Evolutionary conservation across 2,329 filamentous ascomycete genomes (phyloP).

Genomic region (Fusarium oligoseptatum): DNA sequence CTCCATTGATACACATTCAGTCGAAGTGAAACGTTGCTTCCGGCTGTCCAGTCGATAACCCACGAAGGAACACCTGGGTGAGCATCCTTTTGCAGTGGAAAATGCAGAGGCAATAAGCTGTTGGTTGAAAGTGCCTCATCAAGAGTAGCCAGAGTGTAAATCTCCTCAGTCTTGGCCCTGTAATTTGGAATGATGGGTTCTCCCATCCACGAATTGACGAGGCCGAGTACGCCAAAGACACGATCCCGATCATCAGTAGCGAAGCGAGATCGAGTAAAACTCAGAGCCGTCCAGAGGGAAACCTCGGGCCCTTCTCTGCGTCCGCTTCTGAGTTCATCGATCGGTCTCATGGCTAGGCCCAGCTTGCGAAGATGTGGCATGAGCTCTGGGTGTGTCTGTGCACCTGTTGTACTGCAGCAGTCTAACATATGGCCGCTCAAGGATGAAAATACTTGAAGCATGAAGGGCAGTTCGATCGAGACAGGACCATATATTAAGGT

Average conservation of each 20-base stretch:
- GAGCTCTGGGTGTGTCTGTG: neutral
- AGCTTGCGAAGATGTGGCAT: neutral
- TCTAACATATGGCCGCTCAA: neutral
- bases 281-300: neutral
- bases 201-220: neutral
- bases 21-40: neutral
- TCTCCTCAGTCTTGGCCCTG: neutral
- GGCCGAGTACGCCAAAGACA: neutral
- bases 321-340: neutral
- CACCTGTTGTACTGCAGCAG: neutral
- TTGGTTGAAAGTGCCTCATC: neutral
- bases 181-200: neutral
- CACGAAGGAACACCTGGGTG: neutral
- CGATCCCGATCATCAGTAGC: neutral
- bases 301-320: neutral
- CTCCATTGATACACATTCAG: neutral
- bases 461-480: neutral
- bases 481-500: neutral
- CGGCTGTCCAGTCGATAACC: neutral
- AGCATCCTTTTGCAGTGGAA: neutral
- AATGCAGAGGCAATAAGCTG: neutral
- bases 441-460: neutral
- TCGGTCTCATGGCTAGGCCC: neutral
- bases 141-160: neutral
- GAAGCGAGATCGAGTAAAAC: neutral